phyloP scores from a whole-genome alignment of 305 asterid genomes.

The Stenogyne calaminthoides region DNA sequence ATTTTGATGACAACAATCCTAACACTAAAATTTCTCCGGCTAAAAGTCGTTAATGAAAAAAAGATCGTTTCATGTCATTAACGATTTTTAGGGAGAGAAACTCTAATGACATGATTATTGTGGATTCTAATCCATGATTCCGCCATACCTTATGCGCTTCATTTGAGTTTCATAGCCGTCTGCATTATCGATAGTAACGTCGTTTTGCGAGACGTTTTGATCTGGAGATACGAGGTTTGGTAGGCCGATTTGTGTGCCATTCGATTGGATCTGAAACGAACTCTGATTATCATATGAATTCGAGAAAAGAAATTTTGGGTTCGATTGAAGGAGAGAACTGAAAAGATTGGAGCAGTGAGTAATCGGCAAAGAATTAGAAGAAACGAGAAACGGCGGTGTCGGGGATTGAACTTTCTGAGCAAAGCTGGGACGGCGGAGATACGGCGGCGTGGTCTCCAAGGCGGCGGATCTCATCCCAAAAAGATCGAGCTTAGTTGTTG shows the following conservation, averaged over 20 bases:
- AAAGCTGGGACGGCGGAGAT: conserved; percentile 55
- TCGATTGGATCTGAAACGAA: conserved; percentile 14
- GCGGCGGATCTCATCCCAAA: conserved; percentile 48
- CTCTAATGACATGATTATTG: no score
- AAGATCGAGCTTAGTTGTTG: conserved; percentile 32
- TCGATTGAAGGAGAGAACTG: conserved; percentile 42
- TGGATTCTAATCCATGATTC: conserved; percentile 66
- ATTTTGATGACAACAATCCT: no score
- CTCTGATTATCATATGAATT: conserved; percentile 23
- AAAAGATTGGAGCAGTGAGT: no score
- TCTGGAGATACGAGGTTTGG: conserved; percentile 57
- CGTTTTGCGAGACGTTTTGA: conserved; percentile 23
- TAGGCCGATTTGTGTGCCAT: conserved; percentile 38
- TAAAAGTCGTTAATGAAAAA: no score
- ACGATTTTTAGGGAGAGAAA: no score
- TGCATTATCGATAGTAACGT: no score
- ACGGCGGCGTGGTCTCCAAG: conserved; percentile 30
- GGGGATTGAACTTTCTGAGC: conserved; percentile 26
- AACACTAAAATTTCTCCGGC: no score
- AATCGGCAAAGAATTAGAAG: no score
- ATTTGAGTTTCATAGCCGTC: conserved; percentile 23
- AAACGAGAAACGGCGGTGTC: not conserved
- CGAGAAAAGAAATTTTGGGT: conserved; percentile 32
- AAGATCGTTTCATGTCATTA: no score
- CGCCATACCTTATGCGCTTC: conserved; percentile 35